phyloP scores from a whole-genome alignment of 257 asterid species.

The Mitragyna speciosa region DNA sequence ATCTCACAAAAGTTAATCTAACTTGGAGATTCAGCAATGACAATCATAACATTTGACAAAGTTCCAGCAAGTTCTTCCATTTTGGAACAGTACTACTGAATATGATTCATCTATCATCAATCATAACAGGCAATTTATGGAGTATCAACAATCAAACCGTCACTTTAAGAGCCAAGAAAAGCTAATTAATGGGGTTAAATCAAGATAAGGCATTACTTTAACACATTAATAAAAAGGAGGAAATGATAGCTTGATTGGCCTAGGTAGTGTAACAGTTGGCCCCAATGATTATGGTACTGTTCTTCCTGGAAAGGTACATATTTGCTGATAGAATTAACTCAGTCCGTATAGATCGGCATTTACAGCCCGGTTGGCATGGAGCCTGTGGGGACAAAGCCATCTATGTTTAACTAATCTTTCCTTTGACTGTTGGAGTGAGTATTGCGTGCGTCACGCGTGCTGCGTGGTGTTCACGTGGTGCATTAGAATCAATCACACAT shows the following conservation, averaged over 20 bases:
- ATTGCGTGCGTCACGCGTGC: no score
- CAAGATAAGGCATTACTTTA: conserved; percentile 23
- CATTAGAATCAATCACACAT: no score
- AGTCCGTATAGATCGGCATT: background rate
- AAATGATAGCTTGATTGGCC: conserved; percentile 13
- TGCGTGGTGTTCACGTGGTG: no score
- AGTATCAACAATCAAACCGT: background rate
- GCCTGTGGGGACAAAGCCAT: conserved; percentile 34
- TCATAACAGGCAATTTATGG: background rate
- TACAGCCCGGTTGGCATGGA: conserved; percentile 42
- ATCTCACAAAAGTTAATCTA: background rate
- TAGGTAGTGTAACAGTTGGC: conserved; percentile 8
- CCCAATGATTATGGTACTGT: background rate
- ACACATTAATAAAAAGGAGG: conserved; percentile 5
- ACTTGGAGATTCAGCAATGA: background rate
- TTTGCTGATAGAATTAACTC: background rate
- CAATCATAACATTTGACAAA: background rate
- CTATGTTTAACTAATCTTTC: background rate
- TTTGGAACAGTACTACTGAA: conserved; percentile 2
- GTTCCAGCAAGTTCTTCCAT: background rate
- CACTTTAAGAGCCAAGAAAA: conserved; percentile 13
- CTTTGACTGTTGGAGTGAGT: background rate
- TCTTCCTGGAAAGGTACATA: background rate
- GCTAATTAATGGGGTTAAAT: conserved; percentile 32
- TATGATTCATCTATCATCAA: conserved; percentile 18